A percentile compares a stretch with the other conserved stretches of the same genome.
Evolutionary conservation across 2,329 filamentous ascomycete species (phyloP).

Genomic region (Cladophialophora carrionii): DNA sequence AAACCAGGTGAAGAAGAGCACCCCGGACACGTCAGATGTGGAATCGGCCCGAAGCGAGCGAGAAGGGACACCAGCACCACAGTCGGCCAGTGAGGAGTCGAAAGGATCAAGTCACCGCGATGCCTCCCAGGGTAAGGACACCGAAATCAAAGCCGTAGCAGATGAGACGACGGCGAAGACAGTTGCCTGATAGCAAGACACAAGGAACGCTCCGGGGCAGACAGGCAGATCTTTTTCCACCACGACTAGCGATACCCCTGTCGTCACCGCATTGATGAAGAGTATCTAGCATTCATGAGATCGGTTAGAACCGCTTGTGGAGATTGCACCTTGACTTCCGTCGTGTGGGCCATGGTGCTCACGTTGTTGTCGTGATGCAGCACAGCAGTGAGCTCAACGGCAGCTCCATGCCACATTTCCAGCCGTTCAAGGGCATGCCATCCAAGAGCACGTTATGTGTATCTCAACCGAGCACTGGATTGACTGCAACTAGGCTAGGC

Average conservation of each 20-base stretch:
- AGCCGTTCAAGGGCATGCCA: not conserved
- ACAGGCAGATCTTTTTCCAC: slow-evolving; percentile 31
- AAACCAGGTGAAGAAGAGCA: slow-evolving; percentile 76
- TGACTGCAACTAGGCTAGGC: not conserved
- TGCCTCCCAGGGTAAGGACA: slow-evolving; percentile 26
- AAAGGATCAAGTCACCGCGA: slow-evolving; percentile 27
- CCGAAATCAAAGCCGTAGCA: slow-evolving; percentile 28
- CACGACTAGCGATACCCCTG: slow-evolving; percentile 34
- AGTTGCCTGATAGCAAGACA: slow-evolving; percentile 20
- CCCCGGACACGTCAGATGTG: slow-evolving; percentile 43
- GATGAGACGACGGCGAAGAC: slow-evolving; percentile 28
- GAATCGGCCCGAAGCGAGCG: slow-evolving; percentile 48
- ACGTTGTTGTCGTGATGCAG: slow-evolving; percentile 16
- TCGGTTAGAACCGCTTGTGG: slow-evolving; percentile 25
- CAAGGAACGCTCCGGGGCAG: slow-evolving; percentile 6
- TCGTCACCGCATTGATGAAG: slow-evolving; percentile 23
- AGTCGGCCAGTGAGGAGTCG: slow-evolving; percentile 35
- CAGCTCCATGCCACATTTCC: slow-evolving; percentile 7
- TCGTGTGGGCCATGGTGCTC: not conserved
- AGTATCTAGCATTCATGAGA: slow-evolving; percentile 26
- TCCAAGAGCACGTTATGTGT: not conserved
- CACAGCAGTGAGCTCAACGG: slow-evolving; percentile 16
- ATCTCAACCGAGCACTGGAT: not conserved
- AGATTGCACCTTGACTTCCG: slow-evolving; percentile 4
- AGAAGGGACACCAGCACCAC: slow-evolving; percentile 58